Evolutionary conservation across 345 rosid genomes (phyloP).

Genomic region (Geranium rotundifolium): DNA sequence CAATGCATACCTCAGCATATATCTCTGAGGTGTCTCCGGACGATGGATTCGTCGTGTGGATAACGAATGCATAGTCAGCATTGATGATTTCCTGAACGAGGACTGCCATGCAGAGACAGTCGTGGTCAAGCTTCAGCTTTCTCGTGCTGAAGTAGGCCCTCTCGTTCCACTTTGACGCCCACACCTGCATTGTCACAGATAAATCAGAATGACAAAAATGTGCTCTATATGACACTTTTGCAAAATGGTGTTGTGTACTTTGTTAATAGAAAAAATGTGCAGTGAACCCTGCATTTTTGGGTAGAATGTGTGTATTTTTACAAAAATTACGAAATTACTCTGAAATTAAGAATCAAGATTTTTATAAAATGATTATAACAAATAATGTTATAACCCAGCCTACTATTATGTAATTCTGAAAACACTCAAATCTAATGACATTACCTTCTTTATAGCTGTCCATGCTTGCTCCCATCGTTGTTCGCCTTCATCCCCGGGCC

Average conservation of each 20-base stretch:
- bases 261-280: too few relatives aligned
- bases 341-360: too few relatives aligned
- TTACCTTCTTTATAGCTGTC: constrained; percentile 91
- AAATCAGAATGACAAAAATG: not conserved
- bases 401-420: too few relatives aligned
- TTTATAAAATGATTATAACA: too few relatives aligned
- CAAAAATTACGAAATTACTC: too few relatives aligned
- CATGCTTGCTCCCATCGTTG: constrained; percentile 93
- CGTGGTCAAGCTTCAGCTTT: constrained; percentile 81
- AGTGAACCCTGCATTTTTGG: too few relatives aligned
- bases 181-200: constrained; percentile 38
- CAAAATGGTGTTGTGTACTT: too few relatives aligned
- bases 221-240: not conserved
- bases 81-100: constrained; percentile 92
- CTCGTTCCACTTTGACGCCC: constrained; percentile 99
- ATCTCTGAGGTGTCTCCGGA: constrained; percentile 89
- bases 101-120: constrained; percentile 94
- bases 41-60: constrained; percentile 94
- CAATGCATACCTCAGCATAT: constrained; percentile 66
- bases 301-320: too few relatives aligned
- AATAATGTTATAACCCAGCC: too few relatives aligned
- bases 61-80: constrained; percentile 95
- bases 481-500: constrained; percentile 99
- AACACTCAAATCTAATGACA: not conserved
- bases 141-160: constrained; percentile 95